Evolutionary conservation across 768 basidiomycete species (phyloP), one percentile per base, ranked within the genome.

Genomic region (Mycena rebaudengoi): DNA sequence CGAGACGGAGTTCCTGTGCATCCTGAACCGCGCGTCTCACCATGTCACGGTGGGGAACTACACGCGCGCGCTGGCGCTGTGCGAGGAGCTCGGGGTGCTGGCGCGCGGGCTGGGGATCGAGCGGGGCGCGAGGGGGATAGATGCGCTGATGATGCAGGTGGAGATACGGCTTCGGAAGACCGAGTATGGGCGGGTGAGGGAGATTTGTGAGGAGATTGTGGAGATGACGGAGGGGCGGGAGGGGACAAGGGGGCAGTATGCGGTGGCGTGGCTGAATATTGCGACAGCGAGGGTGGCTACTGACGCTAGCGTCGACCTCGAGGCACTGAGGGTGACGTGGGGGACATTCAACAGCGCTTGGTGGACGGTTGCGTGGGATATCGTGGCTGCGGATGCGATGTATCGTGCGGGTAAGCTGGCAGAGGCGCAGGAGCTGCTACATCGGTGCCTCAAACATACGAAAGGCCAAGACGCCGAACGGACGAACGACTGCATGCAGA

Each of bases 401-500:
- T 25, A 25, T 26, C 25, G 3, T 40, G 14, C 23, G 8, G 14
- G 2, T 7, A 28, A 7, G 23, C 18, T 20, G 3, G 8, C 29
- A n/a, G n/a, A n/a, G n/a, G n/a, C 21, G 7, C 8, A 25, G 37
- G 21, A 32, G 25, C 12, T 32, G 26, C n/a, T 40, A 39, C 28
- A 20, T 26, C 21, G 6, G 25, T 2, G 10, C 28, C 13, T 39
- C n/a, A 13, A 26, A 54, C 26, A 28, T 29, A 23, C 13, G 18
- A 29, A 25, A 7, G 35, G 51, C 35, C 51, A 41, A 35, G 23
- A 32, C 29, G 35, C 51, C 23, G 35, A 53, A 29, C 25, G 4
- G 3, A 53, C 51, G 6, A 53, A 41, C 51, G 35, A 53, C 11
- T 53, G 51, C 51, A 25, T 53, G 33, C 51, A 53, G 21, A 53